Base-by-base conservation (phyloP, 495 filamentous ascomycete species). In the Aspergillus mulundensis region DNA sequence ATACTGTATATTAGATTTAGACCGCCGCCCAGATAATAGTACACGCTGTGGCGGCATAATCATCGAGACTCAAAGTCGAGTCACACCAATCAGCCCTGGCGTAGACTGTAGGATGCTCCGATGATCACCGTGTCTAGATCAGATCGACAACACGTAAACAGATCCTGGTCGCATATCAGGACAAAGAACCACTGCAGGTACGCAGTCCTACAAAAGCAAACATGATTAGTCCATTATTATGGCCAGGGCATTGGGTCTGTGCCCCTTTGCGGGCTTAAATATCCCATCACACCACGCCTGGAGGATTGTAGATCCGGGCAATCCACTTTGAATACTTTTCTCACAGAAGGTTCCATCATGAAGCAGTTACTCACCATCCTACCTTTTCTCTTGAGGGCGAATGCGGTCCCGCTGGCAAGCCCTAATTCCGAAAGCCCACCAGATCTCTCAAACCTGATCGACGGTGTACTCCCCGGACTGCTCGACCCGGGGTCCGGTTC, bases 171-270 rank as follows among this genome's bases (percentile, higher is more conserved):
- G 34, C n/a, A 6, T 18, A 15, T 40, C n/a, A 25, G 34, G 32
- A 50, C 19, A 21, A 11, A 36, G 28, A 39, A 24, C 32, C 32
- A 50, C 48, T 50, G 48, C 48, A 50, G 48, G 48, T n/a, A 40
- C 34, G 34, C 48, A 24, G 48, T 50, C 48, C 34, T 18, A 50
- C 48, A 25, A 50, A 50, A 50, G 48, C 48, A 50, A 50, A 50
- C 48, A 50, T 50, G 32, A 6, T 11, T 3, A 40, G n/a, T 16
- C 38, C 38, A 40, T 5, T 18, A 40, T 40, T 40, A 18, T 18
- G 23, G 1, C 28, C 18, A 23, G 5, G 21, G 21, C 15, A 11
- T 28, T 10, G 32, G 12, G 5, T 11, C 2, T 36, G 32, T 23
- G 28, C 47, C 30, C 47, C 21, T 39, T 40, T 40, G 18, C 12